These are phyloP conservation scores for Cyathus striatus DNA, from an alignment of 768 basidiomycete species.

Conservation along the genomic window DNA sequence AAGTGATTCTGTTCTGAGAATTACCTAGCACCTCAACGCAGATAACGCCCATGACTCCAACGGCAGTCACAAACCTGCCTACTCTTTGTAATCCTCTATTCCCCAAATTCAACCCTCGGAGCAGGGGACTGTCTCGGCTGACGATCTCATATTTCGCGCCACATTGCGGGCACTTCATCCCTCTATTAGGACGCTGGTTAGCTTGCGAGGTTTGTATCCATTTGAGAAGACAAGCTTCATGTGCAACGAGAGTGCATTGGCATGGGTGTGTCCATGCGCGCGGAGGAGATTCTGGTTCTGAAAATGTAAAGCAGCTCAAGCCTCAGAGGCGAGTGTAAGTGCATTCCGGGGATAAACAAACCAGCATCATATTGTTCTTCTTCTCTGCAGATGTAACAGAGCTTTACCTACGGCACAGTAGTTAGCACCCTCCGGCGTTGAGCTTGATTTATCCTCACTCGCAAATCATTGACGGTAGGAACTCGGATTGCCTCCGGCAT, in stretches of 20 bases:
- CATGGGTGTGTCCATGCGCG: slow-evolving; percentile 76
- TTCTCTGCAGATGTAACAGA: slow-evolving; percentile 79
- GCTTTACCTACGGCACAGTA: slow-evolving; percentile 45
- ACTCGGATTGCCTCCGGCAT: no score
- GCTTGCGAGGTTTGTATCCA: slow-evolving; percentile 76
- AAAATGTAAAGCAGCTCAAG: slow-evolving; percentile 1
- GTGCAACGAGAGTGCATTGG: slow-evolving; percentile 74
- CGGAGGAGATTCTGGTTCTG: slow-evolving; percentile 43
- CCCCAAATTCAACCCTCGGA: slow-evolving; percentile 44
- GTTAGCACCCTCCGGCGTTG: neutral
- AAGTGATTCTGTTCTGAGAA: slow-evolving; percentile 14
- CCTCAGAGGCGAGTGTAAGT: neutral
- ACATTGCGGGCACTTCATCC: slow-evolving; percentile 80
- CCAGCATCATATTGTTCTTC: slow-evolving; percentile 54
- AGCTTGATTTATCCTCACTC: slow-evolving; percentile 11
- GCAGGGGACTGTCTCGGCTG: slow-evolving; percentile 52
- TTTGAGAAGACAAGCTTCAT: slow-evolving; percentile 72
- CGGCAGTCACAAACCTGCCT: slow-evolving; percentile 48
- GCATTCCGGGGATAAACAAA: slow-evolving; percentile 12
- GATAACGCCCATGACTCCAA: slow-evolving; percentile 43
- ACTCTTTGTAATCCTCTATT: slow-evolving; percentile 45
- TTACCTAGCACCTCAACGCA: slow-evolving; percentile 59
- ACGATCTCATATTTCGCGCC: slow-evolving; percentile 60
- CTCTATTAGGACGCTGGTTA: slow-evolving; percentile 52
- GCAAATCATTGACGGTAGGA: slow-evolving; percentile 25